Percentiles rank a stretch among this genome's conserved stretches.
Conservation (phyloP, 2,329 filamentous ascomycete genomes). For the Acarospora socialis region DNA sequence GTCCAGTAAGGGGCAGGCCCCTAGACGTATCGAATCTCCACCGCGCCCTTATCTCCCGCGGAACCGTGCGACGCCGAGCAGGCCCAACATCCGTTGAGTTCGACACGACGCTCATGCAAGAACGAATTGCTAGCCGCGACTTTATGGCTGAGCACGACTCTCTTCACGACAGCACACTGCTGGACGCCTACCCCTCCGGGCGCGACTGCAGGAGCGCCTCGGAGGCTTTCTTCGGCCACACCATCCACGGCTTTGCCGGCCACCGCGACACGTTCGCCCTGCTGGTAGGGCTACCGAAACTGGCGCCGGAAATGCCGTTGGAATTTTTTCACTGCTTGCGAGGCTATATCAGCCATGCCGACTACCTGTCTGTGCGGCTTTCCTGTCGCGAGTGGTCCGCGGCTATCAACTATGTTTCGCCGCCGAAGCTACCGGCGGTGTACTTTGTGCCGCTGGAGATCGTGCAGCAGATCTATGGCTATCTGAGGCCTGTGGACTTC, state of each 20-base stretch:
- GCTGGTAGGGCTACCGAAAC: conserved; percentile 5
- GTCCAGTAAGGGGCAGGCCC: conserved; percentile 8
- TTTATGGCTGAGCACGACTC: conserved; percentile 2
- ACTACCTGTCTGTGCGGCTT: conserved; percentile 18
- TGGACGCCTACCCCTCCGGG: conserved; percentile 6
- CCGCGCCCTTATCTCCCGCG: background rate
- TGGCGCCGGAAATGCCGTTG: conserved; percentile 4
- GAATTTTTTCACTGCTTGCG: conserved; percentile 6
- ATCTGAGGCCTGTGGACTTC: conserved; percentile 37
- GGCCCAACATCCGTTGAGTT: background rate
- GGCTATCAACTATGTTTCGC: conserved; percentile 15
- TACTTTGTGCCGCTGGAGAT: conserved; percentile 34
- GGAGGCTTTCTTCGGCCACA: conserved; percentile 7
- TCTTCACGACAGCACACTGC: background rate
- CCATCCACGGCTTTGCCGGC: conserved; percentile 7
- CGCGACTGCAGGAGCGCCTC: conserved; percentile 8
- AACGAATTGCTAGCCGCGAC: conserved; percentile 5
- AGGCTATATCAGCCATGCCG: conserved; percentile 5
- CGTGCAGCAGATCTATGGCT: conserved; percentile 32
- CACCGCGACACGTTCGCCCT: conserved; percentile 12
- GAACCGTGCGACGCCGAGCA: conserved; percentile 1
- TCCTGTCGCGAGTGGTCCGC: conserved; percentile 24
- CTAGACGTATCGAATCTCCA: too few species aligned
- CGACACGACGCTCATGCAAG: conserved; percentile 1
- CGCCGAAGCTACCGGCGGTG: conserved; percentile 18